A percentile compares a stretch with the other conserved stretches of the same genome.
phyloP scores from a whole-genome alignment of 345 rosid species.

The Erysimum cheiranthoides region DNA sequence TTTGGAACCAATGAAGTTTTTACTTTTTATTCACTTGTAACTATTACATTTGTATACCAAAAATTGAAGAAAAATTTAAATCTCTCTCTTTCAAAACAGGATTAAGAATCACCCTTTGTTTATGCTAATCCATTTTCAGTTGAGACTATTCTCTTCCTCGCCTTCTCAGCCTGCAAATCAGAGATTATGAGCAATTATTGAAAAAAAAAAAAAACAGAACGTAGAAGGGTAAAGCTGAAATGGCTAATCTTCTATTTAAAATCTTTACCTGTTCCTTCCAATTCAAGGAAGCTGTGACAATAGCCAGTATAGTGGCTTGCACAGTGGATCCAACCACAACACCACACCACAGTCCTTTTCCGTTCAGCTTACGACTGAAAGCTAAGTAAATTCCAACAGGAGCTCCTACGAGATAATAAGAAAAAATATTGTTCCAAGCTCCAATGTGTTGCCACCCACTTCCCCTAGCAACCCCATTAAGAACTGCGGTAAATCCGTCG shows the following conservation, averaged over 20 bases:
- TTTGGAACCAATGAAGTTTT: conserved; percentile 62
- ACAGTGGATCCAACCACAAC: conserved; percentile 47
- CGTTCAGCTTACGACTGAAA: conserved; percentile 32
- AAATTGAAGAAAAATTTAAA: background rate
- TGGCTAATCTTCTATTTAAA: background rate
- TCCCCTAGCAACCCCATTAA: conserved; percentile 50
- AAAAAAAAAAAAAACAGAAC: background rate
- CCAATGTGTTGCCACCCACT: conserved; percentile 53
- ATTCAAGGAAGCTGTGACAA: conserved; percentile 45
- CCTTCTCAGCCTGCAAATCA: conserved; percentile 35
- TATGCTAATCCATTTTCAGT: conserved; percentile 14
- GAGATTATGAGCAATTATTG: background rate
- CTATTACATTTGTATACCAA: conserved; percentile 13
- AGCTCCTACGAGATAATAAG: conserved; percentile 46
- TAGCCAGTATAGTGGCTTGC: conserved; percentile 39
- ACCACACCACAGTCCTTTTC: conserved; percentile 54
- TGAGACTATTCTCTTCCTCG: conserved; percentile 31
- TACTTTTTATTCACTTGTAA: conserved; percentile 17
- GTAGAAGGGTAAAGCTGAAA: background rate
- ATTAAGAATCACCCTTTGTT: background rate
- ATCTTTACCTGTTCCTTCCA: conserved; percentile 46
- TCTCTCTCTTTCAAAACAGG: background rate
- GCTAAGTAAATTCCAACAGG: conserved; percentile 50
- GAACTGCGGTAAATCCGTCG: conserved; percentile 44
- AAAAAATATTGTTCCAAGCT: conserved; percentile 43